Evolutionary conservation across 768 basidiomycete species (phyloP), one percentile per base, ranked within the genome.

Genomic region (Panaeolus cyanescens): DNA sequence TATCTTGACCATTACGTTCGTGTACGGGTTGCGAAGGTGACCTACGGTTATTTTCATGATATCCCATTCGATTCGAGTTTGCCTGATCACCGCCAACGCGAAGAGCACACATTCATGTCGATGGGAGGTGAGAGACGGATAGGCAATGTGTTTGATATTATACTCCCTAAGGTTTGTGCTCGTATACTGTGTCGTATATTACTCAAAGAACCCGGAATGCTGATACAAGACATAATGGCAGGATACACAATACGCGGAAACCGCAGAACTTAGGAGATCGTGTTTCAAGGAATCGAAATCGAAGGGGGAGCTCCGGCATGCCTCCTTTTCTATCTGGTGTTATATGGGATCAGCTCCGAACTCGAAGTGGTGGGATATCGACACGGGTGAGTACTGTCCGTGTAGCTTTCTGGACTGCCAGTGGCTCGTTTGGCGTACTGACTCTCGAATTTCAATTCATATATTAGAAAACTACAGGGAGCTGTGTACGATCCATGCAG

Each of bases 121-220:
- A 73, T 75, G 0, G 75, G 77, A 2, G 82, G 81, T 9, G 72
- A 72, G 28, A 68, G 73, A 34, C 68, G 74, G 7, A 70, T 84
- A 42, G 74, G 76, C 5, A 75, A 72, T 55, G 72, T 72, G 2
- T 84, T 83, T 65, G 73, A 19, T 25, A 30, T 45, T 17, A 58
- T 62, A 13, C 40, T 64, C n/a, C 56, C 56, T 10, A 64, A 64
- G 61, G 83, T 83, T n/a, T n/a, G n/a, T n/a, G n/a, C n/a, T n/a
- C n/a, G n/a, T n/a, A n/a, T n/a, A n/a, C n/a, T n/a, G n/a, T n/a
- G n/a, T n/a, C n/a, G 10, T 39, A 30, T 33, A 12, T 22, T 22
- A 39, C n/a, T 5, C n/a, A 9, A 20, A 22, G 37, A 37, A n/a
- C n/a, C 22, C 55, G 15, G 32, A 22, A 19, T 20, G 2, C n/a